Base-by-base conservation (phyloP, 768 basidiomycete genomes). In the Boletus rubroflammeus region DNA sequence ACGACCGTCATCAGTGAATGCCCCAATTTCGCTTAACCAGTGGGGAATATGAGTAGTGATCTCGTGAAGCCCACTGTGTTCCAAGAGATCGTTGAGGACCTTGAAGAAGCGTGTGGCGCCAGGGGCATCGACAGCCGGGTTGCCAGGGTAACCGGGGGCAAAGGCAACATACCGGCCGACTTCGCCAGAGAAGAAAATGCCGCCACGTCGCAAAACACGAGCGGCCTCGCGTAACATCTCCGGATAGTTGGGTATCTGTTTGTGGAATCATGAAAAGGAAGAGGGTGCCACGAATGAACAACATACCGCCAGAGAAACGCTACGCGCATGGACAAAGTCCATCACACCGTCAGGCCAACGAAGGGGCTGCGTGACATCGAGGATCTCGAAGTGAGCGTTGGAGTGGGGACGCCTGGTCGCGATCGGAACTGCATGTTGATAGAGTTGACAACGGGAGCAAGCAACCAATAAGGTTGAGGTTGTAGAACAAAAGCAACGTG, bases 161-260 rank as follows among this genome's bases (percentile, higher is more conserved):
- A 81, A 73, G 5, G 65, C 52, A 0, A 80, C 75, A 34, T 64
- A 71, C 25, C 76, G 73, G 34, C 71, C 74, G 76, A 84, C 82
- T 69, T 90, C 88, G 39, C 77, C 77, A 2, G 83, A 83, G 8
- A 86, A 57, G 65, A 89, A 85, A 14, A 91, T 68, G 1, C 90
- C 90, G n/a, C 84, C 84, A 5, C 81, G 81, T 42, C 82, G 81
- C 13, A 93, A 73, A 42, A 90, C 74, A 36, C 90, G 82, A 6
- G 75, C 76, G 15, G 78, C 78, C 66, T 92, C 87, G 21, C 67
- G 63, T 31, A 90, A 61, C 55, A 89, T 67, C 25, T 59, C 63
- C 17, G 69, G 70, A 61, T 85, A 88, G 62, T 84, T 74, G 19
- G 64, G 70, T 15, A 84, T 75, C 90, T 91, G 66, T 8, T 44